Conservation (phyloP, 306 rosid genomes). For the Styphnolobium japonicum region DNA sequence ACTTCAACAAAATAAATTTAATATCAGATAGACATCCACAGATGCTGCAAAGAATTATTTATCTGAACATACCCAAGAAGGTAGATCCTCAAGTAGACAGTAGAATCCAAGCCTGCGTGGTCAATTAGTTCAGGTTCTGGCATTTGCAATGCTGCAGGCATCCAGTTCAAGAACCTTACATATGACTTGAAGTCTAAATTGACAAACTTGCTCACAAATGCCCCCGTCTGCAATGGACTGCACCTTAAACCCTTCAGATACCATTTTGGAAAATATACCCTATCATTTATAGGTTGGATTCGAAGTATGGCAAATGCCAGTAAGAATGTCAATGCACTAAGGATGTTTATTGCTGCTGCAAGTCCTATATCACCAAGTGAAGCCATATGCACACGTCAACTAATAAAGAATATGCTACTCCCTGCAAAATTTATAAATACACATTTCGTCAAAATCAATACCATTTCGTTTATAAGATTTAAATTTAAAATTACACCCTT, state of each 20-base stretch:
- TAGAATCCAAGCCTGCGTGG: slow-evolving; percentile 96
- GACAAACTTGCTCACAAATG: slow-evolving; percentile 72
- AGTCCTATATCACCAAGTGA: slow-evolving; percentile 75
- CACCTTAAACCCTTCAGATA: slow-evolving; percentile 82
- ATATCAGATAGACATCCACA: neutral
- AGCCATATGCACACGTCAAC: slow-evolving; percentile 54
- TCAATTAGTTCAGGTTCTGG: slow-evolving; percentile 93
- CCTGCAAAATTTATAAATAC: slow-evolving; percentile 35
- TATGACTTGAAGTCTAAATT: slow-evolving; percentile 86
- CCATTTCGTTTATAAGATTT: neutral
- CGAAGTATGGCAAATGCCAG: slow-evolving; percentile 80
- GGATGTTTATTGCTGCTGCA: slow-evolving; percentile 86
- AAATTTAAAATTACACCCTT: neutral
- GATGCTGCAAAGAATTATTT: neutral
- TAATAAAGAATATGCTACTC: neutral
- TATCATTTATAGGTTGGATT: slow-evolving; percentile 88
- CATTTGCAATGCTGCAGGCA: slow-evolving; percentile 92
- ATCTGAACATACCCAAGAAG: slow-evolving; percentile 65
- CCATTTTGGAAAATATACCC: slow-evolving; percentile 99
- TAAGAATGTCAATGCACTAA: slow-evolving; percentile 72
- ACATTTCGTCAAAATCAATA: neutral
- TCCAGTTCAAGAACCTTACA: slow-evolving; percentile 77
- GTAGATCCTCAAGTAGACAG: slow-evolving; percentile 87
- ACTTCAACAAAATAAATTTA: neutral
- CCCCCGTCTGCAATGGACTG: slow-evolving; percentile 71